These are phyloP conservation scores for Nicotiana rustica DNA, from an alignment of 305 asterid species.

Conservation along the genomic window DNA sequence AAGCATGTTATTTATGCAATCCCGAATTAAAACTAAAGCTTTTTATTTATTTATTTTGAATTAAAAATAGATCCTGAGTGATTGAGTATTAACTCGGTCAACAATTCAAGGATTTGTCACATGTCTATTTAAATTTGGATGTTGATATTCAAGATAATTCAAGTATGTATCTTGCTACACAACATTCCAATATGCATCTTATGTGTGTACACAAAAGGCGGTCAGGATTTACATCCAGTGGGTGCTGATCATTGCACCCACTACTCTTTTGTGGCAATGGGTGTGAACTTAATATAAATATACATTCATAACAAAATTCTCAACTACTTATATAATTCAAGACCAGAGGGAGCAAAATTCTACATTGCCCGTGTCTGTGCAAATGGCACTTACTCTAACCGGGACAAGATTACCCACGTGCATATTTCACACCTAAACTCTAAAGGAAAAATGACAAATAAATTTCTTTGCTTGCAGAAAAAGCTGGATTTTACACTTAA, in stretches of 20 bases:
- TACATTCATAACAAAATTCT: background rate
- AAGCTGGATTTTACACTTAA: slow-evolving; percentile 80
- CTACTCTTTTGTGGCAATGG: background rate
- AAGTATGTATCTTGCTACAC: background rate
- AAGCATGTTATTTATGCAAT: background rate
- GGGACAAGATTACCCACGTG: background rate
- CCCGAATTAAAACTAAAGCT: background rate
- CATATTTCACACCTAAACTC: background rate
- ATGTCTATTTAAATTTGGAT: background rate
- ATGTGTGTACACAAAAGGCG: background rate
- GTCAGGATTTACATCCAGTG: background rate
- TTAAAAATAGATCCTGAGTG: background rate
- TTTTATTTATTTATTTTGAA: background rate
- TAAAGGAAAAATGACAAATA: background rate
- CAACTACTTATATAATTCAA: background rate
- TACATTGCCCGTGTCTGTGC: background rate
- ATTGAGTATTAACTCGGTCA: background rate
- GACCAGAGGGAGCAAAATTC: background rate
- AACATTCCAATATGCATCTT: background rate
- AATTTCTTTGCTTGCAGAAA: slow-evolving; percentile 54
- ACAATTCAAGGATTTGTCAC: background rate
- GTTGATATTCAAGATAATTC: background rate
- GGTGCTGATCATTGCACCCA: background rate
- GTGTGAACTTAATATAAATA: background rate
- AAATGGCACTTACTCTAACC: background rate